A percentile compares a stretch with the other conserved stretches of the same genome.
Conservation (phyloP, 2,329 filamentous ascomycete species). For the Diaporthe nobilis region DNA sequence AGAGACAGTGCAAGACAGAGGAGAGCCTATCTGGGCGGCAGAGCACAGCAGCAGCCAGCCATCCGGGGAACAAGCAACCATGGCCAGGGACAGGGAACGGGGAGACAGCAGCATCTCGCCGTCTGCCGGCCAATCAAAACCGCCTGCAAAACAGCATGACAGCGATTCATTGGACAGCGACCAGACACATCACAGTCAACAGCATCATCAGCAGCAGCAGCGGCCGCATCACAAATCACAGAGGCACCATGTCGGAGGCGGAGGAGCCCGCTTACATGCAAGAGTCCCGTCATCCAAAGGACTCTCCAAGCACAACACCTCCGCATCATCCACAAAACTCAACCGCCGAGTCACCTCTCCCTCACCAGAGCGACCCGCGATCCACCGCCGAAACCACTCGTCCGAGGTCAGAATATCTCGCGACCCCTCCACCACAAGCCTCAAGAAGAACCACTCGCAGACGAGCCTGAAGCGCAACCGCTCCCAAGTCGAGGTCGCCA, state of each 20-base stretch:
- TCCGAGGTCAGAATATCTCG: slow-evolving; percentile 63
- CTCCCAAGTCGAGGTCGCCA: slow-evolving; percentile 69
- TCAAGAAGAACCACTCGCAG: slow-evolving; percentile 68
- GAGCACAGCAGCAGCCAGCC: slow-evolving; percentile 12
- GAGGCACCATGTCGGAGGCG: slow-evolving; percentile 62
- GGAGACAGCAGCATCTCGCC: slow-evolving; percentile 58
- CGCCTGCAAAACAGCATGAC: slow-evolving; percentile 56
- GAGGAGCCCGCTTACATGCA: slow-evolving; percentile 61
- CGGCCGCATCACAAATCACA: slow-evolving; percentile 52
- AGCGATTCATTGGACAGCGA: slow-evolving; percentile 55
- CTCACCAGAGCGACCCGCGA: slow-evolving; percentile 53
- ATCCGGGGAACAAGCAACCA: slow-evolving; percentile 42
- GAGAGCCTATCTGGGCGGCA: slow-evolving; percentile 12
- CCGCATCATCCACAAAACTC: slow-evolving; percentile 54
- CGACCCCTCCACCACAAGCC: slow-evolving; percentile 59
- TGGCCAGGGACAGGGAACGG: slow-evolving; percentile 60
- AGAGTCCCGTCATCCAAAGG: slow-evolving; percentile 68
- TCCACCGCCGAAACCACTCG: slow-evolving; percentile 63
- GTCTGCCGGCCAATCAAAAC: slow-evolving; percentile 69
- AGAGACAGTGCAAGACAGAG: background rate
- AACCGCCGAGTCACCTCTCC: slow-evolving; percentile 61
- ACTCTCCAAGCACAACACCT: slow-evolving; percentile 60
- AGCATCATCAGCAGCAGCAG: slow-evolving; percentile 50
- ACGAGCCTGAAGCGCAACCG: slow-evolving; percentile 72
- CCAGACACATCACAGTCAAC: slow-evolving; percentile 51